Evolutionary conservation across 331 rosid species (phyloP).

Genomic region (Phaseolus coccineus): DNA sequence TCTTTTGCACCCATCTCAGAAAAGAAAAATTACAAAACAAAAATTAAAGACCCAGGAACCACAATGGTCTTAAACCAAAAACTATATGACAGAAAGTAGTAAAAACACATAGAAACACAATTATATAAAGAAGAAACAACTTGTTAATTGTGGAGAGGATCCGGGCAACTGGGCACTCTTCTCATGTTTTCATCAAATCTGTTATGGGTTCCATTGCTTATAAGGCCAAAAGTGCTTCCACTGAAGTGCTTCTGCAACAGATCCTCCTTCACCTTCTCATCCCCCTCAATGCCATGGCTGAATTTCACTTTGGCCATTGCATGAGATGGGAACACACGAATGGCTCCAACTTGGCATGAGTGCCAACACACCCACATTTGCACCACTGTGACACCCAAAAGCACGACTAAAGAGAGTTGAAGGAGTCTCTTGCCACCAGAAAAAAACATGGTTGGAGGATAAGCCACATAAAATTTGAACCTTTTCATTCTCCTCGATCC

Average conservation of each 20-base stretch:
- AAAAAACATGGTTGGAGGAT: conserved; percentile 52
- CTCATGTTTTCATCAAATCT: conserved; percentile 67
- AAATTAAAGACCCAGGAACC: conserved; percentile 36
- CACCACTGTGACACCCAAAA: conserved; percentile 46
- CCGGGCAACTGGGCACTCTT: conserved; percentile 86
- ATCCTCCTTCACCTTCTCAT: conserved; percentile 46
- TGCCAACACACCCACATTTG: conserved; percentile 56
- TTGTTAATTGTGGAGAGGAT: conserved; percentile 90
- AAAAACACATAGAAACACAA: not conserved
- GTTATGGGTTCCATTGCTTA: conserved; percentile 38
- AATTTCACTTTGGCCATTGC: conserved; percentile 30
- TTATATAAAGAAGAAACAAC: not conserved
- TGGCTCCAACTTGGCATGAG: conserved; percentile 60
- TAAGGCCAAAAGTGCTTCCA: conserved; percentile 43
- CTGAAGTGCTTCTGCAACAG: conserved; percentile 54
- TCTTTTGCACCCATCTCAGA: conserved; percentile 41
- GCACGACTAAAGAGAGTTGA: conserved; percentile 42
- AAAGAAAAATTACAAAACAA: not conserved
- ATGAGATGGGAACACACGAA: conserved; percentile 54
- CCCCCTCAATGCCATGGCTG: conserved; percentile 11
- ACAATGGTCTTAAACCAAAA: conserved; percentile 22
- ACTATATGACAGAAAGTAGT: not conserved
- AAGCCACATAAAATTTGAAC: conserved; percentile 45
- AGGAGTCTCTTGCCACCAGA: conserved; percentile 51
- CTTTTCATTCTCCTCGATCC: not conserved